These are phyloP conservation scores for Heterobasidion annosum DNA, from an alignment of 1,284 basidiomycete genomes.

Conservation along the genomic window DNA sequence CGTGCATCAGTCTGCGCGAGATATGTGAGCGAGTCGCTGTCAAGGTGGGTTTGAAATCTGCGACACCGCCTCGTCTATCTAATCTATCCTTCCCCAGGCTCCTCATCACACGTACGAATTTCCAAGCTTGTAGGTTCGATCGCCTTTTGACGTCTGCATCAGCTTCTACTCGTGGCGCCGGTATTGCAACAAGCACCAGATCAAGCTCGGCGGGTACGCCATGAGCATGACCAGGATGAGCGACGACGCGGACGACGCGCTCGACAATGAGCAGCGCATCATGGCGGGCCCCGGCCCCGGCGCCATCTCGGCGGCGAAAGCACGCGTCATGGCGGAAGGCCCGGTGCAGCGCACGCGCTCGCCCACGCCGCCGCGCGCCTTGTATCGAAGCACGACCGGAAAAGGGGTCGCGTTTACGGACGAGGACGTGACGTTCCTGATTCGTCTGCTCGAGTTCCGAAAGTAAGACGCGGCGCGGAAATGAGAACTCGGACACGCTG, in stretches of 20 bases:
- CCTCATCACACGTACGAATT: conserved; percentile 67
- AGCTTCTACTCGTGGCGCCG: conserved; percentile 85
- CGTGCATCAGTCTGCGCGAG: conserved; percentile 45
- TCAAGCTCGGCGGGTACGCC: conserved; percentile 69
- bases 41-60: conserved; percentile 34
- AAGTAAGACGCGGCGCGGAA: conserved; percentile 32
- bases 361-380: conserved; percentile 66
- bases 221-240: conserved; percentile 38
- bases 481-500: not conserved
- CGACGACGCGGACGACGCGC: conserved; percentile 26
- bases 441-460: conserved; percentile 65
- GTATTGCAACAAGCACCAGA: conserved; percentile 83
- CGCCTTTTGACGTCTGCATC: conserved; percentile 5
- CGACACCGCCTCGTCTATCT: not conserved
- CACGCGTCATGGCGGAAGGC: conserved; percentile 29
- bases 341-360: conserved; percentile 43
- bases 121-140: not conserved
- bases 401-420: conserved; percentile 81
- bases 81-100: conserved; percentile 33
- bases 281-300: conserved; percentile 29
- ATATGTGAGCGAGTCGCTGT: conserved; percentile 78
- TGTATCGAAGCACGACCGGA: conserved; percentile 75
- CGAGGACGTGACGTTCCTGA: conserved; percentile 66
- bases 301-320: conserved; percentile 35
- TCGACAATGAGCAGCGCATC: conserved; percentile 22